Evolutionary conservation across 257 asterid species (phyloP), one percentile per base, ranked within the genome.

Genomic region (Solanum ahanhuiri): DNA sequence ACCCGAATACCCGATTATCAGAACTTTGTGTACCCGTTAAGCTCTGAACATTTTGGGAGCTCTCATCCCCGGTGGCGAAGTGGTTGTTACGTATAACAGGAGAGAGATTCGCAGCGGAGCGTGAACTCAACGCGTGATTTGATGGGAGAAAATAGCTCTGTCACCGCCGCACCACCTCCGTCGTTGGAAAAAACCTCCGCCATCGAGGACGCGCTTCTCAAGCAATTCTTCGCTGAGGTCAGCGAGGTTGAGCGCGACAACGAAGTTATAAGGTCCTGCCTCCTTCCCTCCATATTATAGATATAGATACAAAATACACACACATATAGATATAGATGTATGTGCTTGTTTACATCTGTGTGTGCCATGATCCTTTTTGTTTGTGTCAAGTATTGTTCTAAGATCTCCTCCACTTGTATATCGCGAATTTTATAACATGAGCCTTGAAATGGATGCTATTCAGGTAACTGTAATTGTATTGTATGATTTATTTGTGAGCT

Each of bases 171-270:
- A 64, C 63, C 83, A 45, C 60, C 70, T 25, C 89, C 7, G 83
- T 83, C 81, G 22, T 43, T 33, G 34, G 58, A 3, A 87, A 73
- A 77, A 31, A 73, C 88, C 51, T 15, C 93, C 85, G 91, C 91
- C 81, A 89, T 86, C 64, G 98, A 93, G 3, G 99, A 95, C 92
- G 93, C 91, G 69, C 90, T 95, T n/a, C 93, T 96, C 72, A 97
- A 94, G 92, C 89, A 93, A 90, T 97, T 97, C 93, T 94, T 92
- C 88, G 94, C 98, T 14, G 99, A 97, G 90, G 98, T 97, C 87
- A 90, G 98, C 92, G 99, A 95, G 91, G 98, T 97, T 86, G 99
- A 97, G 92, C 98, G 99, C 82, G 97, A 95, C 60, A 97, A 95
- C 86, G 98, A 97, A 94, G 99, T 97, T 87, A 83, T 23, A 89